Conservation (phyloP, 768 basidiomycete genomes). For the Boletus patriciae region DNA sequence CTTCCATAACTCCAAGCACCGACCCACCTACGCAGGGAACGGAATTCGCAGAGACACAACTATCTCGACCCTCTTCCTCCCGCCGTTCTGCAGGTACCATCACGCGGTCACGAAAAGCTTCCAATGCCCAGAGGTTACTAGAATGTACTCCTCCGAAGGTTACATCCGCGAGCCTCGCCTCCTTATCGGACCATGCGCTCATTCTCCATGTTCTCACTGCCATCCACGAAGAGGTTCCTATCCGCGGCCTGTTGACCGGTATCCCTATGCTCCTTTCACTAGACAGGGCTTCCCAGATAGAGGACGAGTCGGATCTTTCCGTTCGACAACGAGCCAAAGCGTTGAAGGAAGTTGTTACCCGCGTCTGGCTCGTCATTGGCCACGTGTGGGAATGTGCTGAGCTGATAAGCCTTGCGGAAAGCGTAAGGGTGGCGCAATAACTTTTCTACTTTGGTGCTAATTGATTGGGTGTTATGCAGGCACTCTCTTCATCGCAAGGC, state of each 20-base stretch:
- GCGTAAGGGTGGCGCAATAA: constrained; percentile 42
- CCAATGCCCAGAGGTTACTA: constrained; percentile 52
- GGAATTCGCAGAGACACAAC: constrained; percentile 22
- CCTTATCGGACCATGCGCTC: constrained; percentile 71
- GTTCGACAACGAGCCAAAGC: constrained; percentile 46
- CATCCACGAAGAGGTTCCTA: constrained; percentile 71
- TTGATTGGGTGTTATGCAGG: constrained; percentile 35
- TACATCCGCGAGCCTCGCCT: constrained; percentile 52
- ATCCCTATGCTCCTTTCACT: constrained; percentile 86
- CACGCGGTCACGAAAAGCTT: constrained; percentile 57
- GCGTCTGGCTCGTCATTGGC: constrained; percentile 68
- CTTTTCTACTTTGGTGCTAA: constrained; percentile 18
- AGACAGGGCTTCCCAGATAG: constrained; percentile 49
- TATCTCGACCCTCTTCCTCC: constrained; percentile 38
- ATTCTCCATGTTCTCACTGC: constrained; percentile 65
- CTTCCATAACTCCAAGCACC: constrained; percentile 35
- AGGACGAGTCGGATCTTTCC: constrained; percentile 41
- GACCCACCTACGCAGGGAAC: constrained; percentile 25
- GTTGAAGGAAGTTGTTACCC: constrained; percentile 62
- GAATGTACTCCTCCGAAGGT: constrained; percentile 46
- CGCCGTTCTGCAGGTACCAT: constrained; percentile 51
- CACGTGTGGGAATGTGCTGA: constrained; percentile 65
- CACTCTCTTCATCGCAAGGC: constrained; percentile 43
- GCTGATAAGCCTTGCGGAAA: constrained; percentile 52
- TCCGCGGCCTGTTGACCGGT: constrained; percentile 71